A percentile compares a stretch with the other conserved stretches of the same genome.
phyloP scores from a whole-genome alignment of 305 asterid species.

The Fraxinus angustifolia region DNA sequence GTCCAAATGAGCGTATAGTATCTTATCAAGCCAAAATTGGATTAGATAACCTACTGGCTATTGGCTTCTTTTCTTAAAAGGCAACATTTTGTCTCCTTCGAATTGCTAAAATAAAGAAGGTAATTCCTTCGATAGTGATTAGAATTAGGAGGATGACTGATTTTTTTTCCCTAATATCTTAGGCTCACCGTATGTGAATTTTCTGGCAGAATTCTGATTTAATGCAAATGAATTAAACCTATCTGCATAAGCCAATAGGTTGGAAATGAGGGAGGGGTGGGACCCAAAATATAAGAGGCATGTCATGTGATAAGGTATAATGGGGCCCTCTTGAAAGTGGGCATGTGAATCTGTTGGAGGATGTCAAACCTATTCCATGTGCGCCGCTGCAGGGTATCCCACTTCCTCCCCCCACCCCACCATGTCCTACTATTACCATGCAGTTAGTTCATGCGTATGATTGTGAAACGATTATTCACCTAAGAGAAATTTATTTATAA shows the following conservation, averaged over 20 bases:
- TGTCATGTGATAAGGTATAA: slow-evolving; percentile 49
- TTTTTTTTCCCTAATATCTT: too few relatives aligned
- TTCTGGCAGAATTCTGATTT: too few relatives aligned
- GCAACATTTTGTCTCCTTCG: slow-evolving; percentile 34
- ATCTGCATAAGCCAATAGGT: background rate
- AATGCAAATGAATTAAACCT: too few relatives aligned
- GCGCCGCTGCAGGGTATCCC: slow-evolving; percentile 36
- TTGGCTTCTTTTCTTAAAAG: slow-evolving; percentile 23
- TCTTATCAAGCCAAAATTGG: background rate
- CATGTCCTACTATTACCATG: background rate
- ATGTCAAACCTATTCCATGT: slow-evolving; percentile 59
- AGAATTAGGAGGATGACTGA: background rate
- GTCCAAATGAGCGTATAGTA: background rate
- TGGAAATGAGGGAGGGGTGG: slow-evolving; percentile 11
- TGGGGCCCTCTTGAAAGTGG: slow-evolving; percentile 30
- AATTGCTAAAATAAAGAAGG: slow-evolving; percentile 4
- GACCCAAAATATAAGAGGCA: slow-evolving; percentile 23
- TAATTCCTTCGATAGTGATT: background rate
- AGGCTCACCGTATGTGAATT: too few relatives aligned
- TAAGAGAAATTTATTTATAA: background rate
- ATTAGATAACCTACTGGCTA: slow-evolving; percentile 21
- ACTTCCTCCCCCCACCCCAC: background rate
- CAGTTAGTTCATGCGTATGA: slow-evolving; percentile 11
- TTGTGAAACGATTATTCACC: background rate
- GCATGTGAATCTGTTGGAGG: slow-evolving; percentile 53